Base-by-base conservation (phyloP, 2,329 filamentous ascomycete genomes). In the Pezicula rhizophila region DNA sequence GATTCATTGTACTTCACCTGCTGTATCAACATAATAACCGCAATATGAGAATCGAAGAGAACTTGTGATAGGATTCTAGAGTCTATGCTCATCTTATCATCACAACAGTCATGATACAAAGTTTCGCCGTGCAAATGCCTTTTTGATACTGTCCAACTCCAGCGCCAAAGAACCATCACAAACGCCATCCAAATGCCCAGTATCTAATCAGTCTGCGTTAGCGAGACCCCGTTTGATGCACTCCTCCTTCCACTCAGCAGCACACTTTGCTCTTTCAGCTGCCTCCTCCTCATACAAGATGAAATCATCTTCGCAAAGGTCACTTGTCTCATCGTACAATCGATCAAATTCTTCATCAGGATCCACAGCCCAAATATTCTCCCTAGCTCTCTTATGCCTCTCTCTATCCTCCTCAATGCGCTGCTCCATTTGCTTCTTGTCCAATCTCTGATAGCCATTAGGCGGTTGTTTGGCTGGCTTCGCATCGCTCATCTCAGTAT, bases 391-490 rank as follows among this genome's bases (percentile, higher is more conserved):
- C 74, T 99, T 99, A 68, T 99, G 95, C 39, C 93, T 76, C 67
- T 99, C 93, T 3, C 93, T 77, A 67, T 99, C 93, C 69, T 99
- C 95, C 60, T 99, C 95, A 54, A 99, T 96, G 37, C 93, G 78
- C 71, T 97, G 91, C 70, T 97, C 91, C 46, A 96, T 87, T 69
- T 96, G 88, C 48, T 86, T 79, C 69, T 92, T 93, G 62, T 96
- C 89, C 45, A 93, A 66, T 45, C 76, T 72, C 40, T 48, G 53
- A 1, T 48, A 49, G 11, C 45, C 31, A 28, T 46, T 53, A 2
- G 42, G 10, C 14, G 35, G 25, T 15, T 38, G 48, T 3, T 47
- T 46, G 8, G 46, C 56, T 35, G 57, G 45, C 58, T 65, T 7
- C 28, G 14, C 56, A 47, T 33, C 52, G 52, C 6, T 54, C 60